These are phyloP conservation scores for Pseudonitzschia delicatissima DNA, from an alignment of 108 stramenopile species.

Conservation along the genomic window DNA sequence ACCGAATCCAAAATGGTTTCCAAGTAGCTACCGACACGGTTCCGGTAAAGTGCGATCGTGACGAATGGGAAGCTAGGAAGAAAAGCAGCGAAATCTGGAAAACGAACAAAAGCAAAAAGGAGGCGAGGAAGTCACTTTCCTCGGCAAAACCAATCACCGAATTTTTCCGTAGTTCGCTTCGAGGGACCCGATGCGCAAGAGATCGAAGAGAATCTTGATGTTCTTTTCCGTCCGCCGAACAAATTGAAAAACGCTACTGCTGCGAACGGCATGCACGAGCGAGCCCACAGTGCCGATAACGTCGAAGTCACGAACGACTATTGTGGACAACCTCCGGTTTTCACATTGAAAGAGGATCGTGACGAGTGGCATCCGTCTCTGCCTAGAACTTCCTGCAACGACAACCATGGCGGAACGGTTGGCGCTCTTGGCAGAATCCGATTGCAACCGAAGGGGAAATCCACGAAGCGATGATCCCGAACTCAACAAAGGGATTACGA, in stretches of 20 bases:
- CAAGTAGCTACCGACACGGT: conserved; percentile 4
- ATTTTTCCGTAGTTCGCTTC: neutral
- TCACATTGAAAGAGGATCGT: conserved; percentile 2
- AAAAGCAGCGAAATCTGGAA: conserved; percentile 2
- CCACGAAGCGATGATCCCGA: conserved; percentile 11
- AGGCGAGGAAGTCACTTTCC: too few relatives aligned
- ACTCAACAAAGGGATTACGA: neutral
- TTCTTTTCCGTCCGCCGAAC: neutral
- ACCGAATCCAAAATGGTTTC: conserved; percentile 4
- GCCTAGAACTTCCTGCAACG: conserved; percentile 1
- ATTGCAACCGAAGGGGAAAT: conserved; percentile 7
- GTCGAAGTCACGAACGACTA: neutral
- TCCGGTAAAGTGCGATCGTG: conserved; percentile 6
- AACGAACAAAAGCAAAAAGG: neutral
- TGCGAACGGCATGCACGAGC: neutral
- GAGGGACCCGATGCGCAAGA: neutral
- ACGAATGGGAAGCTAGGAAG: conserved; percentile 4
- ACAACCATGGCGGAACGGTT: conserved; percentile 4
- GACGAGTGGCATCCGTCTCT: conserved; percentile 11
- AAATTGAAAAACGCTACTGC: neutral
- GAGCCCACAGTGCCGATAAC: neutral
- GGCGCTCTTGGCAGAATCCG: conserved; percentile 2
- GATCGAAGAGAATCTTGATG: conserved; percentile 1
- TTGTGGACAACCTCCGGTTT: neutral
- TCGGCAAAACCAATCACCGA: neutral